A percentile compares a stretch with the other conserved stretches of the same genome.
These are phyloP conservation scores for Leptographium lundbergii DNA, from an alignment of 2,329 filamentous ascomycete genomes.

Conservation along the genomic window DNA sequence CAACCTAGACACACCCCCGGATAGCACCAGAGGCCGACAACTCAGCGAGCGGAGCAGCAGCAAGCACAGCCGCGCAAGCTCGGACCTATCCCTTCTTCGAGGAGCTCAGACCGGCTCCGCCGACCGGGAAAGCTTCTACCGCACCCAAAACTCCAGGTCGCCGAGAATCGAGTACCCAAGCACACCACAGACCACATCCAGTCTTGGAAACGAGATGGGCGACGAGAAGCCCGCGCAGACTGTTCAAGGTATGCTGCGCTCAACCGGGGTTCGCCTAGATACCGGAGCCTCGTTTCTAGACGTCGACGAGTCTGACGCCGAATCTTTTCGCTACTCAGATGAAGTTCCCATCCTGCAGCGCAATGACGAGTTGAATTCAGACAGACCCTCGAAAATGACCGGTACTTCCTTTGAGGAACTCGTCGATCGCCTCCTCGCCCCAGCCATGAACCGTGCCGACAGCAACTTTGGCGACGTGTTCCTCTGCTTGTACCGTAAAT, in stretches of 20 bases:
- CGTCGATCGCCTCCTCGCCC: conserved; percentile 73
- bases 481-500: conserved; percentile 86
- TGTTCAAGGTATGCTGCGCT: conserved; percentile 36
- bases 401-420: conserved; percentile 56
- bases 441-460: conserved; percentile 77
- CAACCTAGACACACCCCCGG: conserved; percentile 43
- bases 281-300: conserved; percentile 47
- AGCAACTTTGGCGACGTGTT: conserved; percentile 82
- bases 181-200: conserved; percentile 17
- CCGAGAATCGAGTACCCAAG: conserved; percentile 33
- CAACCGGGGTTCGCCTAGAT: conserved; percentile 40
- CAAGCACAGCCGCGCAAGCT: conserved; percentile 59
- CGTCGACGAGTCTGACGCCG: conserved; percentile 57
- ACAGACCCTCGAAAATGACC: conserved; percentile 34
- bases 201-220: conserved; percentile 23
- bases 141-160: conserved; percentile 30
- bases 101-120: conserved; percentile 35
- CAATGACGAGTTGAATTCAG: conserved; percentile 49
- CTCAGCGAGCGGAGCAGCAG: conserved; percentile 40
- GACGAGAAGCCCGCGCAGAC: conserved; percentile 34
- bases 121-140: conserved; percentile 23
- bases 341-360: conserved; percentile 55
- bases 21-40: conserved; percentile 36
- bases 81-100: conserved; percentile 51
- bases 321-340: conserved; percentile 53